These are phyloP conservation scores for Roridomyces roridus DNA, from an alignment of 768 basidiomycete species.

Conservation along the genomic window DNA sequence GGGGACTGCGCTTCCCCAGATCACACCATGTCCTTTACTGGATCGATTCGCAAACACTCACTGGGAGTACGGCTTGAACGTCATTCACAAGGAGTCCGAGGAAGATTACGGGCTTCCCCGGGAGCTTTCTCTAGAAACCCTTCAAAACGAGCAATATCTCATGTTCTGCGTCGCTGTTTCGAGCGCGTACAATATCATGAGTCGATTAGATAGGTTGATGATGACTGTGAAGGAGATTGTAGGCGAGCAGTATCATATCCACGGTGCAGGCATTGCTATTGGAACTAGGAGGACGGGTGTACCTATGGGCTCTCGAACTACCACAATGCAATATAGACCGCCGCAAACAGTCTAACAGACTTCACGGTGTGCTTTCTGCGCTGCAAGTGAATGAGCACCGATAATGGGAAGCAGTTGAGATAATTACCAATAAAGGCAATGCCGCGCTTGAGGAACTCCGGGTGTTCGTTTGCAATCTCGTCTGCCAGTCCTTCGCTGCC, in stretches of 20 bases:
- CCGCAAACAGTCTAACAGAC: constrained; percentile 12
- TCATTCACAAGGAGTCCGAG: constrained; percentile 74
- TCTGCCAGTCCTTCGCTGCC: background rate
- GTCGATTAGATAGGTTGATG: constrained; percentile 78
- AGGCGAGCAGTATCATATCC: constrained; percentile 88
- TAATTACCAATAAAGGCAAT: constrained; percentile 11
- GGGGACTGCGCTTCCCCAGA: constrained; percentile 80
- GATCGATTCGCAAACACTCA: constrained; percentile 48
- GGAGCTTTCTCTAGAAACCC: constrained; percentile 71
- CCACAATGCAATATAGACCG: constrained; percentile 18
- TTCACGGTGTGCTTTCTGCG: too few species aligned
- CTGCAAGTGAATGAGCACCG: background rate
- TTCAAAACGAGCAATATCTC: constrained; percentile 82
- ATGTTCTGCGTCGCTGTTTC: constrained; percentile 78
- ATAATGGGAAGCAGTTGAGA: too few species aligned
- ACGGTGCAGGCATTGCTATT: constrained; percentile 56
- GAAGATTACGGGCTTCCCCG: constrained; percentile 78
- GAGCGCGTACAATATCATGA: constrained; percentile 71
- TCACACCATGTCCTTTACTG: constrained; percentile 77
- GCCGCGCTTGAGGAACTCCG: constrained; percentile 3
- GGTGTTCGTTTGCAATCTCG: background rate
- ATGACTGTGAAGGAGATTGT: constrained; percentile 85
- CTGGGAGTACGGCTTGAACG: constrained; percentile 61
- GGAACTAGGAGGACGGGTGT: constrained; percentile 29
- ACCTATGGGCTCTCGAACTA: constrained; percentile 39